These are phyloP conservation scores for Hsuehochloa calcarea DNA, from an alignment of 176 grass and related monocot genomes.

Conservation along the genomic window DNA sequence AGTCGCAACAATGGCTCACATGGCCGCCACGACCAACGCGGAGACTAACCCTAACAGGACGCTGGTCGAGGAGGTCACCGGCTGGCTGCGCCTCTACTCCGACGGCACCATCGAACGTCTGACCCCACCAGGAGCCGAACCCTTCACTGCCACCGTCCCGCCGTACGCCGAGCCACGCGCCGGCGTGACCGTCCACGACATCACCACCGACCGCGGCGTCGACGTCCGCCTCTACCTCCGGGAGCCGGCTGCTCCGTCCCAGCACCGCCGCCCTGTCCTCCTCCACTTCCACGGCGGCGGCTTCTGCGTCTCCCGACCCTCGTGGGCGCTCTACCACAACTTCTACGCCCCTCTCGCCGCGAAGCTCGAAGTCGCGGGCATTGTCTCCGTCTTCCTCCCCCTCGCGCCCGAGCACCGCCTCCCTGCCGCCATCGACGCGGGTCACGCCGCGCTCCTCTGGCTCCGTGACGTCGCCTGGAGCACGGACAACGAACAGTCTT, in stretches of 20 bases:
- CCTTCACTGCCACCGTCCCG: conserved; percentile 2
- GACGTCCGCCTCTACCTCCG: conserved; percentile 38
- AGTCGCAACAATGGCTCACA: background rate
- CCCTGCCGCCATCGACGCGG: conserved; percentile 10
- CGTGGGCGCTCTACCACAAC: conserved; percentile 50
- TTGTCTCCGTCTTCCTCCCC: conserved; percentile 40
- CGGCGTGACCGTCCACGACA: conserved; percentile 48
- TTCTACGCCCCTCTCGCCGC: conserved; percentile 33
- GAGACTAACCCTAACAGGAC: background rate
- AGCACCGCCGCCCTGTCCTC: conserved; percentile 25
- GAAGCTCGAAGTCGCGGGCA: conserved; percentile 3
- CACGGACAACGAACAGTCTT: background rate
- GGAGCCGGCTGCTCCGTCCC: background rate
- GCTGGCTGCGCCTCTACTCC: conserved; percentile 44
- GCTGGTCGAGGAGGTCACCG: conserved; percentile 28
- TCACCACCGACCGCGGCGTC: conserved; percentile 4
- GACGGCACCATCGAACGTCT: conserved; percentile 38
- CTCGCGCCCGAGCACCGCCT: conserved; percentile 45
- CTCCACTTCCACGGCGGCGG: conserved; percentile 52
- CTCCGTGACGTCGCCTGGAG: conserved; percentile 35
- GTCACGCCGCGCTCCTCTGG: conserved; percentile 40
- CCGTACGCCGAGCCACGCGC: conserved; percentile 33
- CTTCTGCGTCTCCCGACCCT: conserved; percentile 39
- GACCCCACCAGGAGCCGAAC: conserved; percentile 6
- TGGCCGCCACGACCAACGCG: background rate